Evolutionary conservation across 768 basidiomycete species (phyloP).

Genomic region (Rhizopogon salebrosus): DNA sequence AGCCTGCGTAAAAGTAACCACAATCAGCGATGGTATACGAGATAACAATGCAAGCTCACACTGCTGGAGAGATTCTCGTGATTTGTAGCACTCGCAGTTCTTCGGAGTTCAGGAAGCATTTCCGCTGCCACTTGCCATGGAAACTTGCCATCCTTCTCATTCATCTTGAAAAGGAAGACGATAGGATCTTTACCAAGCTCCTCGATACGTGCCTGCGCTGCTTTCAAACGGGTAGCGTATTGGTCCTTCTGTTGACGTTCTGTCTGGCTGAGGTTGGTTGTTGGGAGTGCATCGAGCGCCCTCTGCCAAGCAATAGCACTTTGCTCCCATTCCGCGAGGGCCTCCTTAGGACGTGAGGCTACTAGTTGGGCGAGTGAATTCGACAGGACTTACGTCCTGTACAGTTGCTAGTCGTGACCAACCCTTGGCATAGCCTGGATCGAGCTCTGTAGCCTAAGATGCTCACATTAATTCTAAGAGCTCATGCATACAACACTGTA

Average conservation of each 20-base stretch:
- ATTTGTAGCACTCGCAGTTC: no score
- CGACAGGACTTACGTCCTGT: slow-evolving; percentile 18
- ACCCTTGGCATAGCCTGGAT: slow-evolving; percentile 37
- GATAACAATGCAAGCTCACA: not conserved
- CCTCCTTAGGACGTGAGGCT: not conserved
- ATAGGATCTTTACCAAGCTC: not conserved
- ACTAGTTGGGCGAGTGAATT: not conserved
- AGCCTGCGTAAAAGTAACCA: slow-evolving; percentile 7
- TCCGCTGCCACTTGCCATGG: slow-evolving; percentile 7
- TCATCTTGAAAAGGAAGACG: not conserved
- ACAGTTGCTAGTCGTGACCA: slow-evolving; percentile 37
- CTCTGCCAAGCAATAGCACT: slow-evolving; percentile 16
- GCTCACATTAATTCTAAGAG: not conserved
- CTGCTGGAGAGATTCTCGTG: not conserved
- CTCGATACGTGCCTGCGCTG: slow-evolving; percentile 14
- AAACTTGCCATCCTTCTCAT: not conserved
- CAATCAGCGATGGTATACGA: not conserved
- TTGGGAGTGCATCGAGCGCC: slow-evolving; percentile 27
- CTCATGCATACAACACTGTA: not conserved
- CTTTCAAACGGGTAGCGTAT: slow-evolving; percentile 25
- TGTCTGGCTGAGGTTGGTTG: slow-evolving; percentile 21
- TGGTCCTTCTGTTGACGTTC: slow-evolving; percentile 32
- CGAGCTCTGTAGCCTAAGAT: slow-evolving; percentile 31
- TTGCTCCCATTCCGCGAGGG: slow-evolving; percentile 3
- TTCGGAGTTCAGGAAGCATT: slow-evolving; percentile 4